Conservation (phyloP, 495 filamentous ascomycete species). For the Podospora conica region DNA sequence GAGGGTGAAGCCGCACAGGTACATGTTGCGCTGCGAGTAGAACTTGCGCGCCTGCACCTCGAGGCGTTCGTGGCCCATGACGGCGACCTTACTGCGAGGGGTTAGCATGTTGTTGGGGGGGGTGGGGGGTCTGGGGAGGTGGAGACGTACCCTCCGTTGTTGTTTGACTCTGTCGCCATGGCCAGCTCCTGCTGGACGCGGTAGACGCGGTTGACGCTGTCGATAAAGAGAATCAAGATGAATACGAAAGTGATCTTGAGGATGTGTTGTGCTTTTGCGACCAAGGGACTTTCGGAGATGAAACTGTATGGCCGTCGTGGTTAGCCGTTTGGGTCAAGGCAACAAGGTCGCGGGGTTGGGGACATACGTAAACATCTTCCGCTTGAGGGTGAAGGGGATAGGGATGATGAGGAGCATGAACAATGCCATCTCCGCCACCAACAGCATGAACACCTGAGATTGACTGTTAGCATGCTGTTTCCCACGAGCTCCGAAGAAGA, state of each 20-base stretch:
- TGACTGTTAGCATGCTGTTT: slow-evolving; percentile 21
- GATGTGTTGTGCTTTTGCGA: slow-evolving; percentile 47
- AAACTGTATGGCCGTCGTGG: slow-evolving; percentile 30
- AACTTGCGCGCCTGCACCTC: slow-evolving; percentile 99
- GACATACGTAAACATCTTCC: slow-evolving; percentile 80
- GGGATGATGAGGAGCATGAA: slow-evolving; percentile 91
- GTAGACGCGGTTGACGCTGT: slow-evolving; percentile 98
- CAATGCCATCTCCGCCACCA: slow-evolving; percentile 88
- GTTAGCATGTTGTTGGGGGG: slow-evolving; percentile 18
- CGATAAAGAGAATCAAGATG: slow-evolving; percentile 94
- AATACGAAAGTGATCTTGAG: slow-evolving; percentile 94
- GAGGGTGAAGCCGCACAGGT: slow-evolving; percentile 97
- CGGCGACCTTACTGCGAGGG: slow-evolving; percentile 43
- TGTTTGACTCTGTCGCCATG: slow-evolving; percentile 44
- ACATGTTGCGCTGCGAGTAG: slow-evolving; percentile 99
- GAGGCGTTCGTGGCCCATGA: slow-evolving; percentile 86
- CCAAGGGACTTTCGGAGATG: slow-evolving; percentile 75
- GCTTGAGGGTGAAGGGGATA: slow-evolving; percentile 77
- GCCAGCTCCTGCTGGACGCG: slow-evolving; percentile 87
- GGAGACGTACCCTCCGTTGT: slow-evolving; percentile 24
- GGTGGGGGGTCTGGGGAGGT: slow-evolving; percentile 1
- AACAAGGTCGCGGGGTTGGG: background rate
- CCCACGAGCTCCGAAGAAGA: background rate
- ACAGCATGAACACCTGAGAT: slow-evolving; percentile 79
- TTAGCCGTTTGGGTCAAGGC: background rate